Percentiles rank a stretch among this genome's conserved stretches.
These are phyloP conservation scores for Casuarina cunninghamiana DNA, from an alignment of 306 rosid genomes.

Conservation along the genomic window DNA sequence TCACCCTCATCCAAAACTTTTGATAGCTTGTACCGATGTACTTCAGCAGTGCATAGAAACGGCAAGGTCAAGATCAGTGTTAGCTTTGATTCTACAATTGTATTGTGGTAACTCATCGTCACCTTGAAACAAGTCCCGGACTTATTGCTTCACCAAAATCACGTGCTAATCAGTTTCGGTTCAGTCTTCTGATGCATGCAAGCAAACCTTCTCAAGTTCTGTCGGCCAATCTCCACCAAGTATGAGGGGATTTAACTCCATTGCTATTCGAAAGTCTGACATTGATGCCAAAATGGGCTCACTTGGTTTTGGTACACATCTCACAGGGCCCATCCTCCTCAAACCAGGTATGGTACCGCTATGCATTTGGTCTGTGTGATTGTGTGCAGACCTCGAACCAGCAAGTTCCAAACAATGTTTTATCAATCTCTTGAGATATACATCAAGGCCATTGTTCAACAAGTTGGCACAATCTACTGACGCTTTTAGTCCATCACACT, in stretches of 20 bases:
- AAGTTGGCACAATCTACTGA: conserved; percentile 51
- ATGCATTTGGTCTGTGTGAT: conserved; percentile 18
- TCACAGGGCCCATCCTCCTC: conserved; percentile 27
- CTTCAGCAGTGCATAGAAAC: conserved; percentile 25
- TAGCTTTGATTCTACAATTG: conserved; percentile 23
- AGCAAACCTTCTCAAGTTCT: conserved; percentile 50
- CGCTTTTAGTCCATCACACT: conserved; percentile 47
- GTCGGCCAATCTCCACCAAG: conserved; percentile 68
- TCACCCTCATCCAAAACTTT: conserved; percentile 38
- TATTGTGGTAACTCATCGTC: conserved; percentile 24
- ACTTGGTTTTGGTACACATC: conserved; percentile 38
- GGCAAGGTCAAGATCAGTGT: conserved; percentile 33
- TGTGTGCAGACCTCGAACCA: conserved; percentile 39
- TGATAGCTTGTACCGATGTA: conserved; percentile 30
- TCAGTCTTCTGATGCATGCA: conserved; percentile 41
- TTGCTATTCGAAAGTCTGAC: conserved; percentile 55
- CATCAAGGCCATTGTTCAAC: conserved; percentile 57
- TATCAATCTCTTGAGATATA: conserved; percentile 65
- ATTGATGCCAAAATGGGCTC: conserved; percentile 38
- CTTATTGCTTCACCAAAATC: conserved; percentile 26
- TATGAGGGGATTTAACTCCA: conserved; percentile 56
- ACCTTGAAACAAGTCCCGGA: conserved; percentile 22
- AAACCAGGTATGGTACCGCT: conserved; percentile 23
- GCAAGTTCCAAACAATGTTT: conserved; percentile 62
- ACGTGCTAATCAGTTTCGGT: conserved; percentile 23